Evolutionary conservation across 352 stramenopile genomes (phyloP).

Genomic region (Phytopythium vexans): DNA sequence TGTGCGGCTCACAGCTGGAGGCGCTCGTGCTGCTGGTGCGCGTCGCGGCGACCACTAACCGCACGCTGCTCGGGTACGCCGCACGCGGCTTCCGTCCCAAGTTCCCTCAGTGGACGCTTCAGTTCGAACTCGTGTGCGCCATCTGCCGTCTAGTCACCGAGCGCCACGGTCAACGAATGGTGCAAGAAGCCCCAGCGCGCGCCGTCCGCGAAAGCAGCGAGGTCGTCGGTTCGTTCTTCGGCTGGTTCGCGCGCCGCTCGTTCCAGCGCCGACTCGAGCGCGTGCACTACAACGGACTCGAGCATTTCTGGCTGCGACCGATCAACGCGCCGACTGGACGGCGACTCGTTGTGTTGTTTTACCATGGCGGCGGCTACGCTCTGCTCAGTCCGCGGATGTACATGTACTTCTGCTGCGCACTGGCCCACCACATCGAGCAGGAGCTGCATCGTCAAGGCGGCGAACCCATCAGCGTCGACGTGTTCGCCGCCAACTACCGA

Average conservation of each 20-base stretch:
- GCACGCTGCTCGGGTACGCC: constrained; percentile 14
- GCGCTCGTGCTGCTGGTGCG: constrained; percentile 9
- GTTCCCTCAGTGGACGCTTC: constrained; percentile 33
- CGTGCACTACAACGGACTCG: constrained; percentile 32
- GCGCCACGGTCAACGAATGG: constrained; percentile 13
- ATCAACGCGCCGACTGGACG: background rate
- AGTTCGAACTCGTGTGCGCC: constrained; percentile 25
- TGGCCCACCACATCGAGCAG: constrained; percentile 15
- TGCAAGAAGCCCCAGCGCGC: constrained; percentile 13
- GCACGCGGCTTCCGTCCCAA: constrained; percentile 14
- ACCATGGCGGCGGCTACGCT: constrained; percentile 42
- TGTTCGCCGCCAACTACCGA: constrained; percentile 49
- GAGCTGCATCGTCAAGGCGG: constrained; percentile 8
- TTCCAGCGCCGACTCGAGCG: constrained; percentile 15
- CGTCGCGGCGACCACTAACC: background rate
- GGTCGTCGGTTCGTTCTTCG: constrained; percentile 18
- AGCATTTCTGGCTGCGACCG: constrained; percentile 38
- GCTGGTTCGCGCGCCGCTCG: constrained; percentile 12
- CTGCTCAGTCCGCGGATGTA: constrained; percentile 38
- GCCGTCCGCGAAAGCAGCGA: constrained; percentile 19
- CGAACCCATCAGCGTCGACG: constrained; percentile 16
- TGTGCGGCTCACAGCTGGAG: constrained; percentile 7
- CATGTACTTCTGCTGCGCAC: constrained; percentile 21
- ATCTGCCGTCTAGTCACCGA: constrained; percentile 14
- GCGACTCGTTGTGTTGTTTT: constrained; percentile 33